Conservation (phyloP, 2,329 filamentous ascomycete species). For the Penicillium hesseltinei region DNA sequence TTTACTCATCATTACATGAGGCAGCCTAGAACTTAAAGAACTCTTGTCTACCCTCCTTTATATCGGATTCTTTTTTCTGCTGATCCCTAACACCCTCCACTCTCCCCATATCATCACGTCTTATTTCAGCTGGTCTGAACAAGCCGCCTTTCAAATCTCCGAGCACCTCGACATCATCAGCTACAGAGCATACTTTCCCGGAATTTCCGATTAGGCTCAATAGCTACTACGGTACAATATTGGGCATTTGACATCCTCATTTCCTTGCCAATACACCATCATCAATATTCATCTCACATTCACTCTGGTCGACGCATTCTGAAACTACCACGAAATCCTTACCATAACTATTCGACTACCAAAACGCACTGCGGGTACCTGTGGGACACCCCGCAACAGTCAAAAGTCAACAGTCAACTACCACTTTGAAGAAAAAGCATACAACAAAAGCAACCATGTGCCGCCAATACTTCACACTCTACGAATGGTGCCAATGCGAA, state of each 20-base stretch:
- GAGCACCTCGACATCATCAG: neutral
- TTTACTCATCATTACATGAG: conserved; percentile 20
- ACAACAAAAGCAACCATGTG: conserved; percentile 29
- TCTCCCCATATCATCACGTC: neutral
- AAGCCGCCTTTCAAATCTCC: neutral
- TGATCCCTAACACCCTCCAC: neutral
- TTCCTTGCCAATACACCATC: neutral
- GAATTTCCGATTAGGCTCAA: neutral
- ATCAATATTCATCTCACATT: neutral
- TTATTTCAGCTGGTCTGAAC: conserved; percentile 25
- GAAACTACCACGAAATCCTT: neutral
- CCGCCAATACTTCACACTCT: conserved; percentile 38
- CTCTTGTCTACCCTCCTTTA: neutral
- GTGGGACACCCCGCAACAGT: neutral
- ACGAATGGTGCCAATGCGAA: conserved; percentile 42
- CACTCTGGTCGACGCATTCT: neutral
- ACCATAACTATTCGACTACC: neutral
- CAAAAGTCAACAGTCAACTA: neutral
- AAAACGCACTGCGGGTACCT: neutral
- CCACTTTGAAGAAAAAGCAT: neutral
- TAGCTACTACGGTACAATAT: neutral
- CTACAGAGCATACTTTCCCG: neutral
- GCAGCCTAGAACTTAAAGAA: neutral
- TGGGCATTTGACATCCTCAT: neutral
- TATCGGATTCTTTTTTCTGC: neutral